Base-by-base conservation (phyloP, 345 rosid genomes). In the Noccaea caerulescens region DNA sequence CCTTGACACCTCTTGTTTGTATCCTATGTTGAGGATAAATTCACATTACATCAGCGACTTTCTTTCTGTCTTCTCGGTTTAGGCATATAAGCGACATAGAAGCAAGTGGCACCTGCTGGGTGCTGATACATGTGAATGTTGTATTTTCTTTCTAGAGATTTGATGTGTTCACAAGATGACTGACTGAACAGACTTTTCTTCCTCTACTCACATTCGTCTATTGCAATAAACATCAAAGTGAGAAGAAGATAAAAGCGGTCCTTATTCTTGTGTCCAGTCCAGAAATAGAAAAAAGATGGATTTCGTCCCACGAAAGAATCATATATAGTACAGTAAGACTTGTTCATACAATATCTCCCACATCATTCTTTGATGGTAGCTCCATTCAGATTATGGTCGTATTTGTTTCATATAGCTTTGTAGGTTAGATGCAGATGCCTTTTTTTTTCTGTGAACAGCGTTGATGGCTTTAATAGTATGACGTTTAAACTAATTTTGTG, bases 211-310 rank as follows among this genome's bases (percentile, higher is more conserved):
- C 23, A 8, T 20, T 68, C 47, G 33, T 10, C 3, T 32, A 63
- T 68, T 68, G 25, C 65, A 57, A 11, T 68, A 57, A 43, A 56
- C 18, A 68, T 68, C 63, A 57, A 63, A 57, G 37, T 45, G 56
- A 57, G 46, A 57, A 68, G 54, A 43, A 46, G 72, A 68, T 64
- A 68, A 66, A 54, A 12, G 18, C 44, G 25, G 72, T 45, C 38
- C 27, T 57, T 53, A 18, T 20, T 20, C 2, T 53, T 61, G 34
- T 2, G 33, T 44, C 10, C 10, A 7, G n/a, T 8, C 37, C 8
- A 57, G 27, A 45, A 55, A 32, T 12, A 16, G 9, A 20, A 8
- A 20, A 8, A 18, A 33, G 3, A 55, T 68, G 36, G 2, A 14
- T 20, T 20, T 20, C 23, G 23, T 20, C 23, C 23, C 23, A 20